phyloP scores from a whole-genome alignment of 2,329 filamentous ascomycete species.

The Aspergillus thermomutatus region DNA sequence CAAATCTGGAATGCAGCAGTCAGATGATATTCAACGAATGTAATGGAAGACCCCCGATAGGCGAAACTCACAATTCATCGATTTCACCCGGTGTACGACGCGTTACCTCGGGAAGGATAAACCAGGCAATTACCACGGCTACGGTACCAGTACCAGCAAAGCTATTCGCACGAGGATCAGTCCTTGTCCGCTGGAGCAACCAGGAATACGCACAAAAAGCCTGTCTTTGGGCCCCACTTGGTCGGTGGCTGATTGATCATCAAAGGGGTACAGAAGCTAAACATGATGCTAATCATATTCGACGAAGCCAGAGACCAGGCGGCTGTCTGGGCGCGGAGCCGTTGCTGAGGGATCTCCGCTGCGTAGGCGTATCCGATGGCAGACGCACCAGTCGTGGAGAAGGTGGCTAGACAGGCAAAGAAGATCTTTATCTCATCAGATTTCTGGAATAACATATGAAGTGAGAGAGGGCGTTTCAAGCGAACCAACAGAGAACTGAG shows the following conservation, averaged over 20 bases:
- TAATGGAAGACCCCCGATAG: neutral
- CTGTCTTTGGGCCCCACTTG: slow-evolving; percentile 46
- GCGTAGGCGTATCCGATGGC: slow-evolving; percentile 45
- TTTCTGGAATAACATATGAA: neutral
- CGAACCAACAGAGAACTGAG: slow-evolving; percentile 37
- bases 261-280: slow-evolving; percentile 44
- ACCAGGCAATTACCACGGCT: slow-evolving; percentile 39
- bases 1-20: slow-evolving; percentile 22
- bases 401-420: slow-evolving; percentile 42
- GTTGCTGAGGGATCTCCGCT: slow-evolving; percentile 41
- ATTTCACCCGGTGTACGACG: slow-evolving; percentile 49
- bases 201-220: slow-evolving; percentile 39
- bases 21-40: neutral
- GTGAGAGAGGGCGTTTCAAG: neutral
- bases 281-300: slow-evolving; percentile 43
- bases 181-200: neutral
- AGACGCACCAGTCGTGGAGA: slow-evolving; percentile 42
- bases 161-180: slow-evolving; percentile 19
- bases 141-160: slow-evolving; percentile 33
- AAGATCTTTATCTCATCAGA: slow-evolving; percentile 31
- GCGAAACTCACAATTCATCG: slow-evolving; percentile 39
- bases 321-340: slow-evolving; percentile 40
- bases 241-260: slow-evolving; percentile 41
- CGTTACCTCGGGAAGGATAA: slow-evolving; percentile 52
- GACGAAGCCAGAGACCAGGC: slow-evolving; percentile 40